Evolutionary conservation across 1,139 yeast species (phyloP).

Genomic region (Zygosaccharomyces sapae): DNA sequence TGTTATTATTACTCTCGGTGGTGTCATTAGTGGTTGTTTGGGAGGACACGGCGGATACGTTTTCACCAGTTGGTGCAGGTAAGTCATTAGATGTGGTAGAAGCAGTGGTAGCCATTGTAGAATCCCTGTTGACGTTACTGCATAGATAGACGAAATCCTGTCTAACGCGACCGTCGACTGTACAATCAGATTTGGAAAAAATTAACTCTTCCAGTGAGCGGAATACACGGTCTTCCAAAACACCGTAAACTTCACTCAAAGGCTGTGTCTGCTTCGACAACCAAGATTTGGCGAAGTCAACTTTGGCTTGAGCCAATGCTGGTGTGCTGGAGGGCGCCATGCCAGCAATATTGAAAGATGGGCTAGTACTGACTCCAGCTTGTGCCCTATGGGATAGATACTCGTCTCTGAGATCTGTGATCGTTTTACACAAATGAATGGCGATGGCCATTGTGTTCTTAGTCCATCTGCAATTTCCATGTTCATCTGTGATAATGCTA

Average conservation of each 20-base stretch:
- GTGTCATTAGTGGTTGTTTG: not conserved
- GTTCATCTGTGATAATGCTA: constrained; percentile 78
- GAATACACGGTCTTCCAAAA: constrained; percentile 68
- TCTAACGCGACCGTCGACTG: constrained; percentile 35
- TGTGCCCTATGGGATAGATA: constrained; percentile 13
- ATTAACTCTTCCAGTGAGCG: constrained; percentile 37
- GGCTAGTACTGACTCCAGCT: constrained; percentile 1
- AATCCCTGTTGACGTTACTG: constrained; percentile 14
- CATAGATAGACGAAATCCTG: constrained; percentile 36
- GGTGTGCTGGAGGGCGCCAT: constrained; percentile 18
- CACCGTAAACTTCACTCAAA: constrained; percentile 68
- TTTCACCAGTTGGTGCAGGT: too few species aligned
- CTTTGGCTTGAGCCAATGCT: constrained; percentile 32
- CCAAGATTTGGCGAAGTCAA: constrained; percentile 76
- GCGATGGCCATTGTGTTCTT: constrained; percentile 71
- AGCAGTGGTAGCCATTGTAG: constrained; percentile 1
- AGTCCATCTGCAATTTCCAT: constrained; percentile 88
- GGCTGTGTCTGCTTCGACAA: constrained; percentile 83
- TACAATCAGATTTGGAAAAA: constrained; percentile 30
- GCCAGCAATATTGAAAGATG: constrained; percentile 1
- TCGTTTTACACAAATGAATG: constrained; percentile 58
- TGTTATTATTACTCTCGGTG: too few species aligned
- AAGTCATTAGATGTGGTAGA: not conserved
- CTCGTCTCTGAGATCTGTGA: constrained; percentile 31
- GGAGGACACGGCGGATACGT: too few species aligned